phyloP scores from a whole-genome alignment of 2,329 filamentous ascomycete genomes.

The Akanthomyces muscarius region DNA sequence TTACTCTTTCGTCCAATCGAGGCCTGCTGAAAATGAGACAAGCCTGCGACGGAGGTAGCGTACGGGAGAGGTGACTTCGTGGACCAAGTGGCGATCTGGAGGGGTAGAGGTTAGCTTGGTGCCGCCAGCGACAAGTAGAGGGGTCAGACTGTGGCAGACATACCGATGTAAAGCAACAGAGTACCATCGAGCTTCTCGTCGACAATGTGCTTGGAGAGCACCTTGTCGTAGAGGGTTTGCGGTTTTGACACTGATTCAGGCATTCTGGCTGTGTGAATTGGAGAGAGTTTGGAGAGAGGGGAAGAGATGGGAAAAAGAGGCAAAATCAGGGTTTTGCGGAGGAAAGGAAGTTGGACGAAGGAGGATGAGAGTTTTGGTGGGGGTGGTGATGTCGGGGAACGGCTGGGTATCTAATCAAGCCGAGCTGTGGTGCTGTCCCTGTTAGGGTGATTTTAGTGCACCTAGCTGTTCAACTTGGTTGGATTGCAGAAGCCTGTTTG shows the following conservation, averaged over 20 bases:
- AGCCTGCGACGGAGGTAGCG: constrained; percentile 28
- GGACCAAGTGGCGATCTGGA: constrained; percentile 86
- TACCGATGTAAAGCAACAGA: constrained; percentile 88
- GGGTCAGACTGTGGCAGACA: constrained; percentile 28
- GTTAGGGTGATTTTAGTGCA: not conserved
- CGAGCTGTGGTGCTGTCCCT: not conserved
- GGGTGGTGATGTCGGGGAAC: constrained; percentile 6
- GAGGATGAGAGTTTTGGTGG: constrained; percentile 9
- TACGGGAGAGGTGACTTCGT: constrained; percentile 96
- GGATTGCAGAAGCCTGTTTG: not conserved
- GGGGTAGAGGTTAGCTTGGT: not conserved
- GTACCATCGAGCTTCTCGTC: constrained; percentile 94
- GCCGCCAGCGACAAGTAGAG: not conserved
- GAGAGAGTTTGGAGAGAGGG: constrained; percentile 13
- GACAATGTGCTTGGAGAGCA: constrained; percentile 90
- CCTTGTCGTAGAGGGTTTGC: constrained; percentile 95
- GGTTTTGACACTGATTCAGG: constrained; percentile 68
- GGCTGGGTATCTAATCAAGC: not conserved
- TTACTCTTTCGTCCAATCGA: constrained; percentile 14
- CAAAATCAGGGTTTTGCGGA: constrained; percentile 4
- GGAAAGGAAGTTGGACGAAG: not conserved
- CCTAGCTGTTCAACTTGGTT: not conserved
- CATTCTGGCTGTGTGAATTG: constrained; percentile 52
- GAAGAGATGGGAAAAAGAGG: constrained; percentile 18
- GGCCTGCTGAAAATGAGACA: not conserved